Evolutionary conservation across 106 monocot species (phyloP), one percentile per base, ranked within the genome.

Genomic region (Triglochin maritima): DNA sequence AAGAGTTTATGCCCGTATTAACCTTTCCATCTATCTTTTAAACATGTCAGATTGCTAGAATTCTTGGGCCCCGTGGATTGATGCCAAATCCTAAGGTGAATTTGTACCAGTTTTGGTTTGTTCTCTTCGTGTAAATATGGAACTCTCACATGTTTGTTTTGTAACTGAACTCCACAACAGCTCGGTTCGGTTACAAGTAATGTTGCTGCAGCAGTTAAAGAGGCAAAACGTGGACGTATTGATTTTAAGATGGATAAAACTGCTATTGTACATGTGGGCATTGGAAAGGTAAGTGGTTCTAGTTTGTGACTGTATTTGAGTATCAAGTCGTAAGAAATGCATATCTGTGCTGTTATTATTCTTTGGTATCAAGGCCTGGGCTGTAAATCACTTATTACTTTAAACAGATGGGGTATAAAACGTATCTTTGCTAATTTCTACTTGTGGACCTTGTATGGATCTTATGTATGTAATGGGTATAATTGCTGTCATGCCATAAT

Each of bases 201-300:
- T 83, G 86, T 96, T 79, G 76, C 83, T 56, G 74, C 64, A 14
- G 91, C 86, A 29, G 86, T 96, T 13, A 91, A 83, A 78, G 87
- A 70, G 44, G 88, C 86, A 72, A 96, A 96, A 78, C 75, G 80
- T 79, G 88, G 96, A 15, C 87, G 96, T 7, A 68, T 96, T 64
- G 91, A 96, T 77, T 96, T 96, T 77, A 96, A 88, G 77, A 83
- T 80, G 17, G 96, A 96, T 49, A 96, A 91, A 83, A 88, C 90
- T 74, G 87, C 88, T 65, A 91, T 88, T 65, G 85, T 88, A 12
- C 91, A 96, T 85, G 96, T 84, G 8, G 96, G 96, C 44, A 85
- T 96, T 68, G 96, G 96, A 43, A 96, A 91, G 90, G 96, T 96
- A 88, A 73, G 71, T 50, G 68, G 41, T 44, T 8, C 0, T 43